Evolutionary conservation across 805 yeast species (phyloP), one percentile per base, ranked within the genome.

Genomic region (Jamesozyma jinghongensis): DNA sequence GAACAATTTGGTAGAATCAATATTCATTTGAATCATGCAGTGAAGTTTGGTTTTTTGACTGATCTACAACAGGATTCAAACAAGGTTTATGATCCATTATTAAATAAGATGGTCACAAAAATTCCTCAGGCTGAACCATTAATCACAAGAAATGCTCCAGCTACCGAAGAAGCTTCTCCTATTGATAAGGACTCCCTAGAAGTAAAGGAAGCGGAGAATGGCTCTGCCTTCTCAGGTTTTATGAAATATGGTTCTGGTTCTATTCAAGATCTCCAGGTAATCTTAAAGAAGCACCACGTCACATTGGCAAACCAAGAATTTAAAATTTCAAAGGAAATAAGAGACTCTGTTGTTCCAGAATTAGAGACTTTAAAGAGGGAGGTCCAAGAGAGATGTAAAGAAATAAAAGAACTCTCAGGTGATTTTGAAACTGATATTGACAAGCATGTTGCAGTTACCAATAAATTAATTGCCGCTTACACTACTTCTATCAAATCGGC

Each of bases 211-310:
- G 6, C 16, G 13, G 20, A 22, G 25, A 36, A 33, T 26, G 40
- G 44, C 5, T 48, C 59, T 13, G 60, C 60, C 1, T 46, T 57
- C 8, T 56, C 62, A 3, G 75, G 67, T 55, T 85, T 85, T 50
- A 65, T 81, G 52, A 84, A 85, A 3, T 69, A 77, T 36, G 94
- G 92, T 32, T 73, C 74, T 38, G 81, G 81, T 8, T 81, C 90
- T 6, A 70, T 85, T 46, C 85, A 80, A 54, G 94, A 85, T 57
- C 65, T 85, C 30, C 88, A 88, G 26, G 75, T 78, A 2, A 65
- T 77, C 19, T 62, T 85, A 48, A 64, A 81, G 74, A 57, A 78
- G 65, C 70, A 81, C 53, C 83, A 79, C 56, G 66, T 75, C 8
- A 69, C 74, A 28, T 61, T 77, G 33, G 77, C 81, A 0, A 57